Conservation (phyloP, 2,329 filamentous ascomycete species). For the Botrytis elliptica region DNA sequence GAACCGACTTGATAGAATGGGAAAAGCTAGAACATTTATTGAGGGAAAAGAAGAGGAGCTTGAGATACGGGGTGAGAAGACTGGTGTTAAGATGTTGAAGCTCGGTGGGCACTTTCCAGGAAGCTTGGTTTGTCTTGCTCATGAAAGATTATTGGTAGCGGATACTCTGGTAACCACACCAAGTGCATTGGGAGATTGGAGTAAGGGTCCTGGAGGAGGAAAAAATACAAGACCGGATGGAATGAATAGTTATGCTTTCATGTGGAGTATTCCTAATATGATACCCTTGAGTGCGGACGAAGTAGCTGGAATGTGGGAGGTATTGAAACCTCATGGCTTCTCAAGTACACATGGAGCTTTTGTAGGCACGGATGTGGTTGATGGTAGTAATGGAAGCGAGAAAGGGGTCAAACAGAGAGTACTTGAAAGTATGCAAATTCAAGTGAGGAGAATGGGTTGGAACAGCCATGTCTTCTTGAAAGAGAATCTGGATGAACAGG, state of each 20-base stretch:
- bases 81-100: constrained; percentile 62
- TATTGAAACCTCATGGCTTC: constrained; percentile 62
- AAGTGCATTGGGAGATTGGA: constrained; percentile 51
- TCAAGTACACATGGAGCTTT: constrained; percentile 68
- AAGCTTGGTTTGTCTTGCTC: constrained; percentile 64
- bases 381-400: constrained; percentile 39
- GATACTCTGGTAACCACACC: constrained; percentile 76
- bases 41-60: constrained; percentile 43
- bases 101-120: constrained; percentile 80
- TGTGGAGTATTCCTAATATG: constrained; percentile 75
- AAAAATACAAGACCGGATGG: constrained; percentile 44
- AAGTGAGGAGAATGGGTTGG: constrained; percentile 47
- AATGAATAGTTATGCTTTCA: constrained; percentile 62
- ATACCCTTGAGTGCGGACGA: constrained; percentile 67
- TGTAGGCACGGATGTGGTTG: constrained; percentile 58
- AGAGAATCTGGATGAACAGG: constrained; percentile 24
- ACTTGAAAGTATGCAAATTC: constrained; percentile 75
- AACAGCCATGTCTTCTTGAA: constrained; percentile 33
- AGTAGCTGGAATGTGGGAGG: constrained; percentile 68
- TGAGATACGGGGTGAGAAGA: constrained; percentile 41
- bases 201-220: constrained; percentile 43
- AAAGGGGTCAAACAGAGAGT: constrained; percentile 59
- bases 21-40: constrained; percentile 50
- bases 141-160: constrained; percentile 64
- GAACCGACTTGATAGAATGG: constrained; percentile 44